Base-by-base conservation (phyloP, 2,329 filamentous ascomycete genomes). In the Juglanconis juglandina region DNA sequence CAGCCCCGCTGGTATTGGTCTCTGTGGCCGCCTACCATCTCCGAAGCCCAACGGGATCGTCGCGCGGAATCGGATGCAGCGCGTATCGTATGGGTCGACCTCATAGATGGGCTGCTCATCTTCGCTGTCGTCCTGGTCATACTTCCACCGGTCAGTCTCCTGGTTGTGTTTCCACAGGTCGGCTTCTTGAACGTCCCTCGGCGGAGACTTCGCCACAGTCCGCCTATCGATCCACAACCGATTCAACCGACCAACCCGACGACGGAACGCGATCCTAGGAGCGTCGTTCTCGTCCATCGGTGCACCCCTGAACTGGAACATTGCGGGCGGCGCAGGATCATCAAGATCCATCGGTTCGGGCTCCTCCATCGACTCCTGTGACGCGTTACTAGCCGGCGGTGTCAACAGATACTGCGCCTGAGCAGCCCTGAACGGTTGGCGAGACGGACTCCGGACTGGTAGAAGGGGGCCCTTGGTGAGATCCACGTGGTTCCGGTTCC, bases 401-500 rank as follows among this genome's bases (percentile, higher is more conserved):
- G 86, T 87, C 79, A 88, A 84, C 62, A 87, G 74, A 70, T 89
- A 89, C 70, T 90, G 87, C 48, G 87, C 87, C 70, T 87, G 90
- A 52, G 85, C 90, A 51, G 86, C 84, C 64, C 89, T 84, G 79
- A 91, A 93, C 60, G 81, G 75, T 64, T 88, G 82, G 67, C 80
- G 79, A 47, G 77, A 79, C 66, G 84, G 80, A 61, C 91, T 88
- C 69, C 85, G 81, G 48, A 91, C 86, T 30, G 92, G 92, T 54
- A 90, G 91, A 66, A 98, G 83, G 54, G 94, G 92, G 66, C 88
- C 87, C 77, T 88, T 87, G 63, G 94, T 97, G 71, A 92, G 83
- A 77, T 98, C 93, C 68, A 96, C 85, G 78, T 91, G 92, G 70
- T 91, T 89, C 68, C 90, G 83, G 75, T 97, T 97, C 92, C 94